Conservation (phyloP, 2,329 filamentous ascomycete genomes). For the Anthostomella pinea region DNA sequence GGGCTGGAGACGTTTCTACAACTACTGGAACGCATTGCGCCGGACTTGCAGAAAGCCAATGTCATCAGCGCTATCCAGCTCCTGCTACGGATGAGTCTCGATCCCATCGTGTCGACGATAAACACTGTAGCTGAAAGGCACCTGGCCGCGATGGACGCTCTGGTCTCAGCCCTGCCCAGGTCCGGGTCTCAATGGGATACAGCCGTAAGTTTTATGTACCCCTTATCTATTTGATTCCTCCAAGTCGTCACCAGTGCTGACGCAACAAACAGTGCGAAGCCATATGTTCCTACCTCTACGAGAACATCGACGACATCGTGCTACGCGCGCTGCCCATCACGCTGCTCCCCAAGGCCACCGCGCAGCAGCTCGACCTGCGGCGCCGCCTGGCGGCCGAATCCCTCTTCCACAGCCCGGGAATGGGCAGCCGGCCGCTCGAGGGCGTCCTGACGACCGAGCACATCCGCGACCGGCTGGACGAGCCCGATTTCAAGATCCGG, state of each 20-base stretch:
- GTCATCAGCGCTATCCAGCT: slow-evolving; percentile 42
- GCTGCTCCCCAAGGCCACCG: slow-evolving; percentile 53
- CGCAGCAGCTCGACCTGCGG: slow-evolving; percentile 56
- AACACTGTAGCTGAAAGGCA: slow-evolving; percentile 27
- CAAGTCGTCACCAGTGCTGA: slow-evolving; percentile 1
- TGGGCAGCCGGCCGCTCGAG: slow-evolving; percentile 41
- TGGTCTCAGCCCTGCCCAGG: slow-evolving; percentile 42
- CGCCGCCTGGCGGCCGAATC: slow-evolving; percentile 64
- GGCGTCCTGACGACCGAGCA: slow-evolving; percentile 40
- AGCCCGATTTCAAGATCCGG: slow-evolving; percentile 50
- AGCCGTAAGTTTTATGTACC: slow-evolving; percentile 37
- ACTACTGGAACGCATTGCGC: slow-evolving; percentile 39
- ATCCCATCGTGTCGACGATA: slow-evolving; percentile 42
- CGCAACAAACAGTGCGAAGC: slow-evolving; percentile 43
- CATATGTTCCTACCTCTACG: slow-evolving; percentile 46
- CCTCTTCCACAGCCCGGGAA: slow-evolving; percentile 51
- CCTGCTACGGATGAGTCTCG: slow-evolving; percentile 54
- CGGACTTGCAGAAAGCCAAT: slow-evolving; percentile 33
- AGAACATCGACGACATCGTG: slow-evolving; percentile 43
- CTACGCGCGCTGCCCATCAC: slow-evolving; percentile 58
- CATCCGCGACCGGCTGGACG: slow-evolving; percentile 45
- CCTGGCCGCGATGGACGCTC: slow-evolving; percentile 36
- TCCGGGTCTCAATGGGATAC: slow-evolving; percentile 36
- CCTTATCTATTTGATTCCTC: neutral
- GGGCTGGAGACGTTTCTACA: slow-evolving; percentile 42